Evolutionary conservation across 2,329 filamentous ascomycete genomes (phyloP).

Genomic region (Coniochaeta ligniaria): DNA sequence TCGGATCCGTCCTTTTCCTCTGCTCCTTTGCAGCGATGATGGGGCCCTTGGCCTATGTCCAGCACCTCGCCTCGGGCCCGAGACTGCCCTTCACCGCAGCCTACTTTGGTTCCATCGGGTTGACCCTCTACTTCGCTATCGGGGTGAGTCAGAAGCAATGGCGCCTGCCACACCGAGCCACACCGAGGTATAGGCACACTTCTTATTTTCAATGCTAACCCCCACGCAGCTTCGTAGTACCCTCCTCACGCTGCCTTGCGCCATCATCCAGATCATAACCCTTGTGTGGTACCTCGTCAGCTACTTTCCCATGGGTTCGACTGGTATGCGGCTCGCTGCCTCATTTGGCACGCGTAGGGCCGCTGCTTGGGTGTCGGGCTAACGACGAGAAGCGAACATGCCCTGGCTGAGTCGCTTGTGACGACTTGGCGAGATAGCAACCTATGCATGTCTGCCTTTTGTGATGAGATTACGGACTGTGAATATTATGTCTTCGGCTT

Average conservation of each 20-base stretch:
- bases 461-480: not conserved
- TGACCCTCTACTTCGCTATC: constrained; percentile 88
- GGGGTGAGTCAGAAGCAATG: constrained; percentile 58
- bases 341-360: constrained; percentile 80
- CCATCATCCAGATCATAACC: constrained; percentile 75
- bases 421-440: not conserved
- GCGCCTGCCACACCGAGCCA: not conserved
- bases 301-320: constrained; percentile 96
- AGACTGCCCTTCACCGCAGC: constrained; percentile 87
- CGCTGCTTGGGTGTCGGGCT: constrained; percentile 81
- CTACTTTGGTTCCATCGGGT: constrained; percentile 86
- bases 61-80: constrained; percentile 76
- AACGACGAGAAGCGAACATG: constrained; percentile 6
- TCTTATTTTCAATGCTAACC: not conserved
- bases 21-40: constrained; percentile 90
- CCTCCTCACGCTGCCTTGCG: constrained; percentile 76
- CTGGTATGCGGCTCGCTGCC: constrained; percentile 78
- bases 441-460: not conserved
- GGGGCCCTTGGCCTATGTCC: constrained; percentile 76
- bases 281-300: constrained; percentile 91
- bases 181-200: not conserved
- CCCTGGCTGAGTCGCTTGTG: not conserved
- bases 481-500: not conserved
- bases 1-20: constrained; percentile 85
- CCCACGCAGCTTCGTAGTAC: constrained; percentile 66